These are phyloP conservation scores for Clitoria ternatea DNA, from an alignment of 306 rosid species.

Conservation along the genomic window DNA sequence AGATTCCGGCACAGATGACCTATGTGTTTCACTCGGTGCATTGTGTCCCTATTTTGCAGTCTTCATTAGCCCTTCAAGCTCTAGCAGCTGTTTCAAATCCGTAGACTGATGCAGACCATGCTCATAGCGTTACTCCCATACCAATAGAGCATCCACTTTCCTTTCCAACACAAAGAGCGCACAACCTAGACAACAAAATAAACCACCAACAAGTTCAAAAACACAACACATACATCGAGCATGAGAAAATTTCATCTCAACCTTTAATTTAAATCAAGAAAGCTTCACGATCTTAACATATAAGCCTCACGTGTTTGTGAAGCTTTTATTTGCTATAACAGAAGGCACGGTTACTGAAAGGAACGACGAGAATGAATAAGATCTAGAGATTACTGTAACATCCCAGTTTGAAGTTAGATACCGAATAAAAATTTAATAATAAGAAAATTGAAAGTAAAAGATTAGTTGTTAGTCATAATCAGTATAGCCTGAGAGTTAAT, in stretches of 20 bases:
- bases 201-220: constrained; percentile 1
- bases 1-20: constrained; percentile 22
- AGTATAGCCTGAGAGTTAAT: too few species aligned
- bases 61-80: constrained; percentile 73
- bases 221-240: background rate
- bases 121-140: constrained; percentile 89
- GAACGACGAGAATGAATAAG: too few species aligned
- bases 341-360: constrained; percentile 83
- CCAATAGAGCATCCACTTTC: constrained; percentile 71
- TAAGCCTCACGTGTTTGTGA: constrained; percentile 71
- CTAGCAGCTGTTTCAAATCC: constrained; percentile 84
- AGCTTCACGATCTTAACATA: background rate
- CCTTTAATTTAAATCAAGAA: background rate
- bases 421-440: too few species aligned
- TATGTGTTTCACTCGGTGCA: constrained; percentile 31
- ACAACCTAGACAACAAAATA: constrained; percentile 46
- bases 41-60: constrained; percentile 44
- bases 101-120: constrained; percentile 63
- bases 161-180: constrained; percentile 75
- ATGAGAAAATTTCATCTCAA: background rate
- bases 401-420: too few species aligned
- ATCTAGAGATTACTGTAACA: too few species aligned
- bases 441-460: too few species aligned
- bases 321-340: constrained; percentile 92
- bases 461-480: too few species aligned